phyloP scores from a whole-genome alignment of 2,329 filamentous ascomycete species.

The Lachnellula arida region DNA sequence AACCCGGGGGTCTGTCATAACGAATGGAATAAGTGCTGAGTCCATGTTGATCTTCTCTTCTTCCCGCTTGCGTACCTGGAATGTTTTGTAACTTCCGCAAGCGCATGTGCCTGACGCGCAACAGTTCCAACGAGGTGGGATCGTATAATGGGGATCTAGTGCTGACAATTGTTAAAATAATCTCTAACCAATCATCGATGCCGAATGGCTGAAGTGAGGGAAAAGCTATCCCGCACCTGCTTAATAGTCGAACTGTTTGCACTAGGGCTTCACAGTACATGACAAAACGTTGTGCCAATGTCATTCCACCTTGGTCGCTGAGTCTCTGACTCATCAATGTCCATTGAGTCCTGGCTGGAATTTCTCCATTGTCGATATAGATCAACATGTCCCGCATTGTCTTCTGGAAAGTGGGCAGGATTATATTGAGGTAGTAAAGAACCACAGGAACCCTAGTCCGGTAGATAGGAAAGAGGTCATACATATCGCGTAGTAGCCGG shows the following conservation, averaged over 20 bases:
- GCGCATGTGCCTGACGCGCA: constrained; percentile 45
- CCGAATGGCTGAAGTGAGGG: not conserved
- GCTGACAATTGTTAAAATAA: constrained; percentile 26
- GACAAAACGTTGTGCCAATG: constrained; percentile 48
- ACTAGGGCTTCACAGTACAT: constrained; percentile 52
- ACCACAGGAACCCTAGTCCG: constrained; percentile 45
- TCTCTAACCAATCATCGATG: not conserved
- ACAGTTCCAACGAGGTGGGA: constrained; percentile 47
- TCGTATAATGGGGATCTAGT: constrained; percentile 49
- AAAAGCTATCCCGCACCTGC: constrained; percentile 38
- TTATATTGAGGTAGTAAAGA: constrained; percentile 50
- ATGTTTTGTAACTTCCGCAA: constrained; percentile 51
- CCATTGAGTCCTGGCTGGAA: constrained; percentile 49
- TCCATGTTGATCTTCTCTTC: constrained; percentile 8
- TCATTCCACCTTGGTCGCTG: constrained; percentile 47
- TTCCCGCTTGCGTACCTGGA: constrained; percentile 28
- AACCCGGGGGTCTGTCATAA: constrained; percentile 20
- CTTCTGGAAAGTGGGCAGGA: constrained; percentile 51
- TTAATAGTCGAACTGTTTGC: constrained; percentile 46
- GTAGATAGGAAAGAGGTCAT: constrained; percentile 50
- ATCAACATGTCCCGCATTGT: constrained; percentile 49
- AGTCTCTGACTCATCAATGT: constrained; percentile 54
- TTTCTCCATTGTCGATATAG: constrained; percentile 47
- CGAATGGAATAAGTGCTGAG: constrained; percentile 18
- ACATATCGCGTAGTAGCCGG: constrained; percentile 48